Evolutionary conservation across 139 green algal genomes (phyloP).

Genomic region (Bryopsis sp.): DNA sequence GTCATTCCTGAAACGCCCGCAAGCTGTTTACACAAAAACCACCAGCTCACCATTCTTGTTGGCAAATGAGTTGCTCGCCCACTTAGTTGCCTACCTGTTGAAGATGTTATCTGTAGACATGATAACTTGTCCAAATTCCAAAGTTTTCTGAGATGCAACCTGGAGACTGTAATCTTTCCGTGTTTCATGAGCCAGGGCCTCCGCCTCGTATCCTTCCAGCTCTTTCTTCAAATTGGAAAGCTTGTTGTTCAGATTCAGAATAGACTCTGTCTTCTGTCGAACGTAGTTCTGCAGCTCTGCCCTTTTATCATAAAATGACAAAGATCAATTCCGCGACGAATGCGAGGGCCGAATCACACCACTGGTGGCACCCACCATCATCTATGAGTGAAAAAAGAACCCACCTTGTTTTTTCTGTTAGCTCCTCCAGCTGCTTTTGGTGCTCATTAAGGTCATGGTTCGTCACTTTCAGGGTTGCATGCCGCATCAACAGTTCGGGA

Average conservation of each 20-base stretch:
- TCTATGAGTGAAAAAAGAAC: too few relatives aligned
- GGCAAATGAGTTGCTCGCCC: too few relatives aligned
- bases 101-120: conserved; percentile 80
- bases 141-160: conserved; percentile 52
- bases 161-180: conserved; percentile 60
- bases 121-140: conserved; percentile 77
- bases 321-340: too few relatives aligned
- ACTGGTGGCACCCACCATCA: too few relatives aligned
- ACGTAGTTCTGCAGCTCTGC: conserved; percentile 27
- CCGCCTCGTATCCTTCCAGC: conserved; percentile 55
- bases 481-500: conserved; percentile 63
- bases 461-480: conserved; percentile 72
- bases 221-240: conserved; percentile 70
- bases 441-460: conserved; percentile 69
- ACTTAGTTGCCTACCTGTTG: too few relatives aligned
- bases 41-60: too few relatives aligned
- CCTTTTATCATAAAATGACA: not conserved
- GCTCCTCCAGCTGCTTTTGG: conserved; percentile 28
- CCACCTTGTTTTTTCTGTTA: not conserved
- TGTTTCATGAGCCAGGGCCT: conserved; percentile 48
- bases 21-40: too few relatives aligned
- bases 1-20: too few relatives aligned
- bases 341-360: too few relatives aligned
- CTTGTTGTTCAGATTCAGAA: conserved; percentile 77
- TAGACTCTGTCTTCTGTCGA: conserved; percentile 67